Evolutionary conservation across 1,139 yeast species (phyloP).

Genomic region (Barnettozyma hawaiiensis): DNA sequence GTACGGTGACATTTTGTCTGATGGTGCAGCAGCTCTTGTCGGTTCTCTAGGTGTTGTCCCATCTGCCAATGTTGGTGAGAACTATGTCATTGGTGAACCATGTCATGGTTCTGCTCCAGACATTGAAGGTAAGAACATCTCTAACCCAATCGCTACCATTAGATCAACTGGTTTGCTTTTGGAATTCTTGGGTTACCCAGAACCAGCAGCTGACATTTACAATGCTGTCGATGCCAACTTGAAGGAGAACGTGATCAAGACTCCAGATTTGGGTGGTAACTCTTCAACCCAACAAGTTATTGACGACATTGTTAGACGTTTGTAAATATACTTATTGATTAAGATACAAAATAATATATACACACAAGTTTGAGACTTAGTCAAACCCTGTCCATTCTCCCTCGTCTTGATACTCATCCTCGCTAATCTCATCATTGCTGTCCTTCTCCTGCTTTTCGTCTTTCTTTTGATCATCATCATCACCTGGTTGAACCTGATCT

Average conservation of each 20-base stretch:
- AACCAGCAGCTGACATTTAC: slow-evolving; percentile 88
- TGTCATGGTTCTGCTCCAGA: slow-evolving; percentile 99
- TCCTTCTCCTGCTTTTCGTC: slow-evolving; percentile 7
- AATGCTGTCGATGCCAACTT: slow-evolving; percentile 93
- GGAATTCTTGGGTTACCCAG: slow-evolving; percentile 88
- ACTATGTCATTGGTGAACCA: slow-evolving; percentile 97
- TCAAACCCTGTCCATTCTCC: slow-evolving; percentile 31
- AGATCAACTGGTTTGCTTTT: slow-evolving; percentile 96
- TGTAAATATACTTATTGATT: slow-evolving; percentile 28
- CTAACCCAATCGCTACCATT: slow-evolving; percentile 96
- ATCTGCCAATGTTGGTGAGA: slow-evolving; percentile 94
- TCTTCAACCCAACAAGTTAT: slow-evolving; percentile 83
- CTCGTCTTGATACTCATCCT: slow-evolving; percentile 8
- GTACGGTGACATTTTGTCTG: slow-evolving; percentile 94
- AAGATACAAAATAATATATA: too few relatives aligned
- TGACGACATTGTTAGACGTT: slow-evolving; percentile 65
- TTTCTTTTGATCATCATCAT: not conserved
- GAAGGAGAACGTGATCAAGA: slow-evolving; percentile 70
- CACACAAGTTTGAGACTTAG: not conserved
- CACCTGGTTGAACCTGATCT: not conserved
- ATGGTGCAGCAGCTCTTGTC: slow-evolving; percentile 98
- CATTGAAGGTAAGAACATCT: slow-evolving; percentile 89
- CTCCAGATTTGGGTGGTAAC: slow-evolving; percentile 93
- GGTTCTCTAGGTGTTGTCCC: slow-evolving; percentile 99
- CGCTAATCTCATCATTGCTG: slow-evolving; percentile 14